These are phyloP conservation scores for Cyanidioschyzon merolae DNA, from an alignment of 23 red algal genomes.

Conservation along the genomic window DNA sequence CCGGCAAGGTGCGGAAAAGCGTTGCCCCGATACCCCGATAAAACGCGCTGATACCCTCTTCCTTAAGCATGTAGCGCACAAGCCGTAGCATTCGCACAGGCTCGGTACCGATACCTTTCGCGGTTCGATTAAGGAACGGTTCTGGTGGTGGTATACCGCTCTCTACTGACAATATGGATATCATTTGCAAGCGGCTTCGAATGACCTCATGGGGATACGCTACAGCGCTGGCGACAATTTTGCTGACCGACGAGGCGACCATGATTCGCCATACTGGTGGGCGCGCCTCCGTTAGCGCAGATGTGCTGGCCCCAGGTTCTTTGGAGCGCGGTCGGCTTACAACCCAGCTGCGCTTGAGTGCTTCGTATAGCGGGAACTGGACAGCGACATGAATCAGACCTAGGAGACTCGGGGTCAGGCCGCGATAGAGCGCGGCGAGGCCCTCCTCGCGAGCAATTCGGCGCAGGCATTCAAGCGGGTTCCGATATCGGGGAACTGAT, in stretches of 20 bases:
- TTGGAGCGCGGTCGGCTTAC: not conserved
- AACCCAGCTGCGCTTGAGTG: conserved; percentile 28
- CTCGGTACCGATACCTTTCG: not conserved
- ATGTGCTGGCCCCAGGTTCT: conserved; percentile 21
- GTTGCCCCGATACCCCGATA: conserved; percentile 78
- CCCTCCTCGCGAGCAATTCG: conserved; percentile 74
- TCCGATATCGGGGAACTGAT: conserved; percentile 24
- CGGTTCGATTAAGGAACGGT: not conserved
- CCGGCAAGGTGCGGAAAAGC: conserved; percentile 74
- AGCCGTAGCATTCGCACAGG: conserved; percentile 17
- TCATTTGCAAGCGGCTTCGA: conserved; percentile 60
- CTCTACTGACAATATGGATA: not conserved
- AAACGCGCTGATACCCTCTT: conserved; percentile 47
- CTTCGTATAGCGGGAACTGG: conserved; percentile 91
- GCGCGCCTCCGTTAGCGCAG: not conserved
- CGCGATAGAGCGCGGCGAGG: conserved; percentile 61
- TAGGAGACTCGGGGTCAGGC: conserved; percentile 62
- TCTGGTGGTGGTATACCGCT: conserved; percentile 21
- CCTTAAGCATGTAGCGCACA: conserved; percentile 36
- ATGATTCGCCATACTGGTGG: conserved; percentile 31
- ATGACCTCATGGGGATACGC: conserved; percentile 91
- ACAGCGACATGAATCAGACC: conserved; percentile 75
- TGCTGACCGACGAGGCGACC: conserved; percentile 57
- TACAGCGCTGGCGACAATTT: conserved; percentile 58
- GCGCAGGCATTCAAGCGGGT: conserved; percentile 46